phyloP scores from a whole-genome alignment of 352 stramenopile species.

The Globisporangium takayamanum region DNA sequence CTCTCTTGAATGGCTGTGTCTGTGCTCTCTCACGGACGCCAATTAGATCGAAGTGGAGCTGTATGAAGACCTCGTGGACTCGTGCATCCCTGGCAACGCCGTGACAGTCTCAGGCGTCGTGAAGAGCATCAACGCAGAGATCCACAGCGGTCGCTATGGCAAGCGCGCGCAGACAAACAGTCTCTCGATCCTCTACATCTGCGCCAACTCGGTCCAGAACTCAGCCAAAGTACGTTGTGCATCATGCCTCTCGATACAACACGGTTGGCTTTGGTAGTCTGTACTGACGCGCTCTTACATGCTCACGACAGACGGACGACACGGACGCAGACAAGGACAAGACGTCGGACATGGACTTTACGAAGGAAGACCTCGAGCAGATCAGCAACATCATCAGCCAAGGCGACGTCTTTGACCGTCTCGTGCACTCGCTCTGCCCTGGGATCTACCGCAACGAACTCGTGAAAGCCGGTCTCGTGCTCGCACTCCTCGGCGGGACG shows the following conservation, averaged over 20 bases:
- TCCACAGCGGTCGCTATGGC: constrained; percentile 81
- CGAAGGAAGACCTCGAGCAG: constrained; percentile 86
- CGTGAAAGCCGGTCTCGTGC: constrained; percentile 95
- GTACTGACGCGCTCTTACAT: not conserved
- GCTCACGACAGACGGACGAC: constrained; percentile 10
- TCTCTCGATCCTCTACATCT: constrained; percentile 93
- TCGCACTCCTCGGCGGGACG: constrained; percentile 94
- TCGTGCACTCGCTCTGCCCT: constrained; percentile 94
- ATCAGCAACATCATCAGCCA: constrained; percentile 88
- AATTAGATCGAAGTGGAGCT: constrained; percentile 85
- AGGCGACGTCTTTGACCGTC: constrained; percentile 89
- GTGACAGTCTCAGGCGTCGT: constrained; percentile 92
- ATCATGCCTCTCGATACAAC: not conserved
- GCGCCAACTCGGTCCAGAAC: constrained; percentile 88
- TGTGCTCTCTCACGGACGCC: too few relatives aligned
- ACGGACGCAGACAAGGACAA: constrained; percentile 50
- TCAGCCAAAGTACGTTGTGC: constrained; percentile 34
- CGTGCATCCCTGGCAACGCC: constrained; percentile 93
- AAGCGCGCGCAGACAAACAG: constrained; percentile 89
- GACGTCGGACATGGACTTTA: constrained; percentile 68
- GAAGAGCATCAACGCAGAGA: constrained; percentile 92
- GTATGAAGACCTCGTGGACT: constrained; percentile 91
- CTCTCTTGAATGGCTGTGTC: not conserved
- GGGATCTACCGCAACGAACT: constrained; percentile 97
- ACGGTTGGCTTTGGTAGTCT: not conserved